A percentile compares a stretch with the other conserved stretches of the same genome.
Evolutionary conservation across 257 asterid genomes (phyloP).

Genomic region (Solanum gracilifrons): DNA sequence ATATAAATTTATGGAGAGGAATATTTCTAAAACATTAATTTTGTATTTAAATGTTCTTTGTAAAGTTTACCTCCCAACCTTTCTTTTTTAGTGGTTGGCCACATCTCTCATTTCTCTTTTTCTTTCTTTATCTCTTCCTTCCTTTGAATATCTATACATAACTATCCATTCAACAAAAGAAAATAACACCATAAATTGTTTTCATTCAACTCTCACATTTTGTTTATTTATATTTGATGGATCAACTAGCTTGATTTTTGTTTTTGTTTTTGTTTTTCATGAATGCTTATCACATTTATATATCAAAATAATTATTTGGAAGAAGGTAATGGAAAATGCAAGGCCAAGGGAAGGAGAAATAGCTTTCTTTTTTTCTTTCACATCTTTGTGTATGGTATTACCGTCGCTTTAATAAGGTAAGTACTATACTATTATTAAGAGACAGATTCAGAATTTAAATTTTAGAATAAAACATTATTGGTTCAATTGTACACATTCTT

Average conservation of each 20-base stretch:
- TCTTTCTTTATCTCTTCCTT: neutral
- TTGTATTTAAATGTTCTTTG: neutral
- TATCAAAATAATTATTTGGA: slow-evolving; percentile 13
- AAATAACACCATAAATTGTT: neutral
- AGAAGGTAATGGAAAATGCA: slow-evolving; percentile 19
- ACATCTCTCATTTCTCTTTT: slow-evolving; percentile 10
- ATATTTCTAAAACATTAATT: neutral
- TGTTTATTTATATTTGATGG: neutral
- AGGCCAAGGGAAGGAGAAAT: slow-evolving; percentile 26
- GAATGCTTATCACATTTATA: slow-evolving; percentile 31
- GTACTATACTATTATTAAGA: neutral
- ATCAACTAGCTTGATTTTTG: neutral
- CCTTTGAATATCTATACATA: neutral
- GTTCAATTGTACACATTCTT: neutral
- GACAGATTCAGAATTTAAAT: neutral
- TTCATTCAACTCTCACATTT: neutral
- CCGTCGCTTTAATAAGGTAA: slow-evolving; percentile 22
- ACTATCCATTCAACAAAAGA: neutral
- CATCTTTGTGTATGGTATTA: slow-evolving; percentile 5
- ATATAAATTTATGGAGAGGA: neutral
- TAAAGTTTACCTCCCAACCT: neutral
- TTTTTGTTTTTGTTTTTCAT: neutral
- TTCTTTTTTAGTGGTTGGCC: slow-evolving; percentile 26
- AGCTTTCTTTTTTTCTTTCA: slow-evolving; percentile 27
- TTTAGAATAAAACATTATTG: neutral